These are phyloP conservation scores for Lactifluus piperatus DNA, from an alignment of 768 basidiomycete species.

Conservation along the genomic window DNA sequence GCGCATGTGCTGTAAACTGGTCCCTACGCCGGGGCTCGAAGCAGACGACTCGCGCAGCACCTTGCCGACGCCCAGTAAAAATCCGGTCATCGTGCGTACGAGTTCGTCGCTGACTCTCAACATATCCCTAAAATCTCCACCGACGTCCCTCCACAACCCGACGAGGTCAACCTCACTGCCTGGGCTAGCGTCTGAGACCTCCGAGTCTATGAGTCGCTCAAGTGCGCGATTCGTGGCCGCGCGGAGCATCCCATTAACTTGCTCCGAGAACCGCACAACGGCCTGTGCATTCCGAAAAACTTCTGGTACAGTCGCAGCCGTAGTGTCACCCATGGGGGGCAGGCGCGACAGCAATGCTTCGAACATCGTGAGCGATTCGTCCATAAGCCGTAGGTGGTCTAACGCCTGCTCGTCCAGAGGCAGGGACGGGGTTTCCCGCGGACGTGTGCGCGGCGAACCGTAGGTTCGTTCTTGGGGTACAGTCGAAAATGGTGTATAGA, in stretches of 20 bases:
- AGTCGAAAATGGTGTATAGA: slow-evolving; percentile 11
- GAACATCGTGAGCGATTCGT: slow-evolving; percentile 62
- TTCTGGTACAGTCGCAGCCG: slow-evolving; percentile 39
- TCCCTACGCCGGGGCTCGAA: slow-evolving; percentile 8
- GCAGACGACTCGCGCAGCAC: slow-evolving; percentile 48
- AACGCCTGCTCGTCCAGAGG: slow-evolving; percentile 21
- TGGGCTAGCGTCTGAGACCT: slow-evolving; percentile 46
- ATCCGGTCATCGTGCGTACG: slow-evolving; percentile 64
- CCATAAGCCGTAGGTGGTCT: slow-evolving; percentile 64
- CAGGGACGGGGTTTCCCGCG: not conserved
- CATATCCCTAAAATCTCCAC: slow-evolving; percentile 64
- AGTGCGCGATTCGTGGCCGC: slow-evolving; percentile 48
- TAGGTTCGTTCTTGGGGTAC: slow-evolving; percentile 19
- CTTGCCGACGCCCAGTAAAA: slow-evolving; percentile 67
- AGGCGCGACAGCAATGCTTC: slow-evolving; percentile 55
- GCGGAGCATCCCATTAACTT: slow-evolving; percentile 54
- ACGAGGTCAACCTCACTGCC: slow-evolving; percentile 32
- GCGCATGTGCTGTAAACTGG: slow-evolving; percentile 36
- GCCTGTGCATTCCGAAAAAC: slow-evolving; percentile 52
- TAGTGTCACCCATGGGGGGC: slow-evolving; percentile 35
- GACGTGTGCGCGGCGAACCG: slow-evolving; percentile 17
- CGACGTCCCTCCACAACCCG: slow-evolving; percentile 61
- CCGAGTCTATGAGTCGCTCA: slow-evolving; percentile 67
- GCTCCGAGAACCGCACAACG: slow-evolving; percentile 57
- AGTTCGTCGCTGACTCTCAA: slow-evolving; percentile 70